Base-by-base conservation (phyloP, 305 asterid species). In the Fraxinus velutina region DNA sequence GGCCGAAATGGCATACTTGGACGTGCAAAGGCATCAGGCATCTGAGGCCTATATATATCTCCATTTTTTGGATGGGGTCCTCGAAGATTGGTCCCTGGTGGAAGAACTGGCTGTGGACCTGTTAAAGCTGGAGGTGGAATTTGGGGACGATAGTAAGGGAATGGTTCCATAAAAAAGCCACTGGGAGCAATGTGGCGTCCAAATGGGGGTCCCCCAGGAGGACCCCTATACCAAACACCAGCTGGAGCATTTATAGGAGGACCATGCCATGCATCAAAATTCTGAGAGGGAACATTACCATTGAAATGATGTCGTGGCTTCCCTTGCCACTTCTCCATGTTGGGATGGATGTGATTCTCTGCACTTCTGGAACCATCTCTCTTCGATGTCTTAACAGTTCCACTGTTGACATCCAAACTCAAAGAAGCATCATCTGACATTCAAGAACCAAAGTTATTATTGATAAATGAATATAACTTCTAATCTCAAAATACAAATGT, bases 201-300 rank as follows among this genome's bases (percentile, higher is more conserved):
- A 84, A 88, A 91, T 74, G 97, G 86, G 44, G 99, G 96, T 33
- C 92, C 94, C 7, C 89, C 91, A 60, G 93, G 97, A 78, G 89
- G 97, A 60, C 97, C 99, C 81, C 97, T 88, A 80, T 88, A 94
- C 99, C 98, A 94, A 83, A 86, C 90, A 82, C 92, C 95, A 83
- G 93, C 74, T 52, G 93, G 98, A 76, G 88, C 88, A 84, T 90
- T 94, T 91, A 90, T 80, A 36, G 92, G 93, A 86, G 95, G 95
- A 79, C 93, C 97, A 74, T 90, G 95, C 98, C 98, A 94, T 10
- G 91, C 84, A 79, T 94, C 98, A 81, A 91, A 96, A 83, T 82
- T 98, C 78, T 87, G 98, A 82, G 97, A 92, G n/a, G 91, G 86
- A 13, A 89, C 62, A 76, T 88, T 90, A 75, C 93, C 80, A 88